These are phyloP conservation scores for Cryptosporidium tyzzeri DNA, from an alignment of 169 alveolate species.

Conservation along the genomic window DNA sequence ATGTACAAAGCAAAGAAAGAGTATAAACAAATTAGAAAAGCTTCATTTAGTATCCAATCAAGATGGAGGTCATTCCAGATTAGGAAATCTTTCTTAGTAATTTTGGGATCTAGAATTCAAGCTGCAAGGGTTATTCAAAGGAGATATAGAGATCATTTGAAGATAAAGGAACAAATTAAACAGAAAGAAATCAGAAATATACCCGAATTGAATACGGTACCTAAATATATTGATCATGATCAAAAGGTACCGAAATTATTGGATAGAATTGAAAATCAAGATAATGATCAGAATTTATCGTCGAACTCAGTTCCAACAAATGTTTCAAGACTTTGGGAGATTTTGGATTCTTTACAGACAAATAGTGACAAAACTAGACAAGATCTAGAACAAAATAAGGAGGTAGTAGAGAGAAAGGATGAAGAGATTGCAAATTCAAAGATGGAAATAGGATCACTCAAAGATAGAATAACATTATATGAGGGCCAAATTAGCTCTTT, in stretches of 20 bases:
- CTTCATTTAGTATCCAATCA: constrained; percentile 17
- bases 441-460: constrained; percentile 32
- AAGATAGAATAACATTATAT: constrained; percentile 26
- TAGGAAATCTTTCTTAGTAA: constrained; percentile 22
- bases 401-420: constrained; percentile 21
- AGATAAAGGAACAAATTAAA: neutral
- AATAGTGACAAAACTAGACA: constrained; percentile 24
- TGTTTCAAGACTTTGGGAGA: constrained; percentile 69
- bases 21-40: neutral
- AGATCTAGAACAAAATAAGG: neutral
- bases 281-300: neutral
- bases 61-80: constrained; percentile 24
- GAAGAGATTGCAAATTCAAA: constrained; percentile 60
- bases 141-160: constrained; percentile 7
- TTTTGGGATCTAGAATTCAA: neutral
- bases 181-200: neutral
- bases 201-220: neutral
- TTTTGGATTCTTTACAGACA: constrained; percentile 55
- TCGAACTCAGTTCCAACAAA: constrained; percentile 12
- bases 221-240: neutral
- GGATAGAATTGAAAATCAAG: neutral
- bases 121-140: constrained; percentile 55
- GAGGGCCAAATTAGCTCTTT: constrained; percentile 38
- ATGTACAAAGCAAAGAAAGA: constrained; percentile 55
- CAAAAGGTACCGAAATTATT: neutral